These are phyloP conservation scores for Leccinum solheimii DNA, from an alignment of 1,284 basidiomycete species.

Conservation along the genomic window DNA sequence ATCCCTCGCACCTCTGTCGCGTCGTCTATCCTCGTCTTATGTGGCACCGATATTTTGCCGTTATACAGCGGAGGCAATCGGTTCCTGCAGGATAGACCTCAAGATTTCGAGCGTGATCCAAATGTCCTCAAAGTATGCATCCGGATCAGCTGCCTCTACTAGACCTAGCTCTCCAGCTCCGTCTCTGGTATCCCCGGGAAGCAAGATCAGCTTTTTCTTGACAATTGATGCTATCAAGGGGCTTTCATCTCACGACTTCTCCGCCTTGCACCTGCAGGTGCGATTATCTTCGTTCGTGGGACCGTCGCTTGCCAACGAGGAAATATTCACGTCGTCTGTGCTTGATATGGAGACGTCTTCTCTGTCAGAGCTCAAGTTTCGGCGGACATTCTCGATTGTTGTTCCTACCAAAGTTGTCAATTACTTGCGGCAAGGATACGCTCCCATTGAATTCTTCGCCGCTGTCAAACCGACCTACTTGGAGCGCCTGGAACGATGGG, in stretches of 20 bases:
- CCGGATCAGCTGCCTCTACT: constrained; percentile 62
- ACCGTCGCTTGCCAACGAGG: constrained; percentile 66
- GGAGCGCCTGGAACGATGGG: constrained; percentile 88
- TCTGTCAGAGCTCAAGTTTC: constrained; percentile 77
- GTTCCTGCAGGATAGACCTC: constrained; percentile 84
- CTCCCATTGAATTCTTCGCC: constrained; percentile 87
- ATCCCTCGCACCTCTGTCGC: constrained; percentile 79
- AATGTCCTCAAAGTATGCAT: constrained; percentile 54
- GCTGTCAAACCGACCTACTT: constrained; percentile 78
- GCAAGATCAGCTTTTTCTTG: constrained; percentile 80
- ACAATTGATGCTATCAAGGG: constrained; percentile 86
- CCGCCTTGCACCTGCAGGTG: constrained; percentile 80
- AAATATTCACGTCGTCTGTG: constrained; percentile 75
- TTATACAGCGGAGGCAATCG: constrained; percentile 91
- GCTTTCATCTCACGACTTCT: constrained; percentile 84
- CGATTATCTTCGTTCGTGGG: constrained; percentile 82
- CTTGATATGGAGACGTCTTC: constrained; percentile 75
- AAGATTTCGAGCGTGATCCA: constrained; percentile 74
- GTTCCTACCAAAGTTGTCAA: constrained; percentile 71
- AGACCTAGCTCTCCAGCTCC: constrained; percentile 69
- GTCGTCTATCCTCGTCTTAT: constrained; percentile 73
- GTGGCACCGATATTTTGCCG: constrained; percentile 87
- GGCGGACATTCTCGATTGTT: constrained; percentile 77
- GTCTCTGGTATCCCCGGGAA: constrained; percentile 64
- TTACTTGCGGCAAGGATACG: constrained; percentile 76